Conservation (phyloP, 306 rosid genomes). For the Dalbergia cochinchinensis region DNA sequence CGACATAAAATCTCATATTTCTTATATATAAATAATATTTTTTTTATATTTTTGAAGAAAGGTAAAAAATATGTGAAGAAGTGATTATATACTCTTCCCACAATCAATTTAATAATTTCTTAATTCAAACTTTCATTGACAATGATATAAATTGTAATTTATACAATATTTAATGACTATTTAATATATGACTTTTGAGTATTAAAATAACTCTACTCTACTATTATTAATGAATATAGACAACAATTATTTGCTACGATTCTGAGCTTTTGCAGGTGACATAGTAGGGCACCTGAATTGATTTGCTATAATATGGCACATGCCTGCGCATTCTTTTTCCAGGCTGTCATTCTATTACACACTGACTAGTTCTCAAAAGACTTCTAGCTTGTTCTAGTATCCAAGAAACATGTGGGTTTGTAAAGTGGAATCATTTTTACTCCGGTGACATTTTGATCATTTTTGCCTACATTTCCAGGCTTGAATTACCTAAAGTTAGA, state of each 20-base stretch:
- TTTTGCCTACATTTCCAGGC: neutral
- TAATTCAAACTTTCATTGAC: too few species aligned
- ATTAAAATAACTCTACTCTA: too few species aligned
- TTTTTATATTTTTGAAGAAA: too few species aligned
- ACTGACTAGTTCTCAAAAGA: neutral
- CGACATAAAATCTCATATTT: too few species aligned
- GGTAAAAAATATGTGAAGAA: too few species aligned
- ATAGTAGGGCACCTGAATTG: neutral
- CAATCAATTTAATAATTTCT: too few species aligned
- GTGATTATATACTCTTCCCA: too few species aligned
- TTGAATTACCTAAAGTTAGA: neutral
- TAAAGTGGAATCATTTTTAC: neutral
- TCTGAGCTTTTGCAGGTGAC: neutral
- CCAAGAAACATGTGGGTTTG: slow-evolving; percentile 3
- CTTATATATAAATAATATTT: too few species aligned
- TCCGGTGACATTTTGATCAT: neutral
- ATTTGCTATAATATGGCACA: neutral
- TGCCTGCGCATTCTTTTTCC: neutral
- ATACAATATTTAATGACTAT: too few species aligned
- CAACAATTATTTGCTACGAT: slow-evolving; percentile 6
- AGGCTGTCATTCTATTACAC: neutral
- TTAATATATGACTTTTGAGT: too few species aligned
- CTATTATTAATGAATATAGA: neutral
- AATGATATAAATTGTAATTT: too few species aligned
- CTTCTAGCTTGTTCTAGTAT: neutral